Percentiles rank a stretch among this genome's conserved stretches.
phyloP scores from a whole-genome alignment of 2,329 filamentous ascomycete genomes.

The Hypoxylon sp. region DNA sequence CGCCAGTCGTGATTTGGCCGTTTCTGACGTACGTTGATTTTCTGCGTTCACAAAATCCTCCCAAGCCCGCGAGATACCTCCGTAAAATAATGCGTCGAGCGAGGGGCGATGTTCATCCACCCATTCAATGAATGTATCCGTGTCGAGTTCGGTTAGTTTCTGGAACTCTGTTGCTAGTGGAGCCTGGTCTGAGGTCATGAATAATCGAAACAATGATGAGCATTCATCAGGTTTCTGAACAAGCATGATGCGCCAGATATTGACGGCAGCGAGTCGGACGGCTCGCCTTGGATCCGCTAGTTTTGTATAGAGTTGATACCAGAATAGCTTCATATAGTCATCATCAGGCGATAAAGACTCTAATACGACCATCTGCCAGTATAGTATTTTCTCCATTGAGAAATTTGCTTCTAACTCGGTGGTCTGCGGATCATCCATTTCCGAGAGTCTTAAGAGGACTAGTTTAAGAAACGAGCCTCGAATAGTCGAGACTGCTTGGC shows the following conservation, averaged over 20 bases:
- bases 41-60: constrained; percentile 88
- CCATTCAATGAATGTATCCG: constrained; percentile 89
- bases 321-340: constrained; percentile 87
- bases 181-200: constrained; percentile 78
- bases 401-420: constrained; percentile 74
- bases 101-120: constrained; percentile 85
- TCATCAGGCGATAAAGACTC: constrained; percentile 82
- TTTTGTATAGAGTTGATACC: constrained; percentile 93
- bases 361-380: constrained; percentile 95
- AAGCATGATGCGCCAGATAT: constrained; percentile 90
- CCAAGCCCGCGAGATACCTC: constrained; percentile 85
- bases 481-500: constrained; percentile 83
- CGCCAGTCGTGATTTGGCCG: constrained; percentile 76
- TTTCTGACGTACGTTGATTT: constrained; percentile 84
- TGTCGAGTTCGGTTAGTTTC: constrained; percentile 88
- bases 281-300: constrained; percentile 78
- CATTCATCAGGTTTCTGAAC: constrained; percentile 94
- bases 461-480: constrained; percentile 83
- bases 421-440: constrained; percentile 78
- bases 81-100: constrained; percentile 86
- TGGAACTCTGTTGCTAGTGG: constrained; percentile 83
- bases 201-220: constrained; percentile 78
- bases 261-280: constrained; percentile 82
- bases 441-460: constrained; percentile 84
- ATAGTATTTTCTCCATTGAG: constrained; percentile 88